Percentiles rank a stretch among this genome's conserved stretches.
phyloP scores from a whole-genome alignment of 371 early-diverging fungal genomes.

The Mucor indicus region DNA sequence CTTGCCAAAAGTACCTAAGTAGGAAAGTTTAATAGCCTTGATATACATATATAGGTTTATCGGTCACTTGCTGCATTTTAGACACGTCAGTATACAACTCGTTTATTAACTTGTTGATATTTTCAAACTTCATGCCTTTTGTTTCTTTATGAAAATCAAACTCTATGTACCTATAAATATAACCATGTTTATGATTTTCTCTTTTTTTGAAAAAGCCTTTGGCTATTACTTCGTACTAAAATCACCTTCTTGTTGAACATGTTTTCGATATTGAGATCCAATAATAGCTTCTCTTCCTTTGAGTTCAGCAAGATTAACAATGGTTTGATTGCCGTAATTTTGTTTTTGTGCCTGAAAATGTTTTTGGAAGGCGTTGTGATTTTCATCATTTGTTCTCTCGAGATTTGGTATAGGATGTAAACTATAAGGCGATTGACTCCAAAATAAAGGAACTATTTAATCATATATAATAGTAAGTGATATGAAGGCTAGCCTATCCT shows the following conservation, averaged over 20 bases:
- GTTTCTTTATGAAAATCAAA: constrained; percentile 91
- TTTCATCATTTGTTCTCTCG: constrained; percentile 58
- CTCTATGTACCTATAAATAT: constrained; percentile 65
- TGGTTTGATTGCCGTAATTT: constrained; percentile 73
- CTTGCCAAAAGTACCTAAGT: constrained; percentile 46
- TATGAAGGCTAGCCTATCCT: too few species aligned
- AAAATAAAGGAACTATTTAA: constrained; percentile 64
- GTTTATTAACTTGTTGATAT: constrained; percentile 42
- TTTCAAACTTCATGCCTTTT: constrained; percentile 55
- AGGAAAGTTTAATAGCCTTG: neutral
- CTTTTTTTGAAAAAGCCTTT: neutral
- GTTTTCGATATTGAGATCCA: constrained; percentile 44
- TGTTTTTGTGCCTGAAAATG: constrained; percentile 70
- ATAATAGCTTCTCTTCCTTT: constrained; percentile 54
- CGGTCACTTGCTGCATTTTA: constrained; percentile 36
- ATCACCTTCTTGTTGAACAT: constrained; percentile 41
- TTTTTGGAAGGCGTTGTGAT: constrained; percentile 39
- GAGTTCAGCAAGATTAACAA: constrained; percentile 77
- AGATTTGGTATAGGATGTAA: constrained; percentile 64
- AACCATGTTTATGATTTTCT: neutral
- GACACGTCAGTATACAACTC: constrained; percentile 42
- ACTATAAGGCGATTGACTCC: constrained; percentile 70
- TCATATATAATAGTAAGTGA: too few species aligned
- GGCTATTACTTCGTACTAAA: constrained; percentile 38
- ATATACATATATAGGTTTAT: neutral